Evolutionary conservation across 2,329 filamentous ascomycete genomes (phyloP).

Genomic region (Xylariales sp.): DNA sequence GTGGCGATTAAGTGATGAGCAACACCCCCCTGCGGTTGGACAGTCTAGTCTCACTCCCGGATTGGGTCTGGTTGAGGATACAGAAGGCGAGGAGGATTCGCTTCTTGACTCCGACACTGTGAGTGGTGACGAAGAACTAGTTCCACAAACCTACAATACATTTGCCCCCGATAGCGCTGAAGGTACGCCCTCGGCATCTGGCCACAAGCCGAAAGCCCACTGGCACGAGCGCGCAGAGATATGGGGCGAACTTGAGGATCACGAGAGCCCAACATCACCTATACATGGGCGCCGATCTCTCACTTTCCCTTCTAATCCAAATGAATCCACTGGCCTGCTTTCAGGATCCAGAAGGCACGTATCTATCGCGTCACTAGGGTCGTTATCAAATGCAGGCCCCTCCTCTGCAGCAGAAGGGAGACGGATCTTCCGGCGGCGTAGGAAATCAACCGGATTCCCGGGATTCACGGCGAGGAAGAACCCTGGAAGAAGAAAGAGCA

Average conservation of each 20-base stretch:
- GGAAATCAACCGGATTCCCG: conserved; percentile 59
- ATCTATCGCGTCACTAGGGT: conserved; percentile 21
- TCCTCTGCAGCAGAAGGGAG: conserved; percentile 15
- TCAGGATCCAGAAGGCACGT: conserved; percentile 13
- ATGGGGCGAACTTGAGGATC: conserved; percentile 83
- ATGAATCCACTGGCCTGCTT: conserved; percentile 37
- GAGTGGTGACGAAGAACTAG: conserved; percentile 35
- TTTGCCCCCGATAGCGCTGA: conserved; percentile 37
- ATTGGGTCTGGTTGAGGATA: conserved; percentile 73
- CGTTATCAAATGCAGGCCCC: conserved; percentile 19
- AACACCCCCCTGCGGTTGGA: conserved; percentile 54
- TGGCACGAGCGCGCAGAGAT: conserved; percentile 73
- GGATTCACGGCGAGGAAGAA: conserved; percentile 51
- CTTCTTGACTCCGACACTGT: conserved; percentile 44
- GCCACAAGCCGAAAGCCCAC: conserved; percentile 45
- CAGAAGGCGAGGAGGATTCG: conserved; percentile 55
- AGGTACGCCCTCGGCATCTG: conserved; percentile 31
- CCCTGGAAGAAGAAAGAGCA: conserved; percentile 30
- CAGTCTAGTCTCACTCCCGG: conserved; percentile 75
- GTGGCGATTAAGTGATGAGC: conserved; percentile 84
- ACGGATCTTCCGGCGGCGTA: conserved; percentile 36
- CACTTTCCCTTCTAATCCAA: conserved; percentile 35
- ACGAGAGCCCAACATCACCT: conserved; percentile 43
- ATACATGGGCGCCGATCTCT: conserved; percentile 40
- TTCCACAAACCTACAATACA: conserved; percentile 40